phyloP scores from a whole-genome alignment of 2,329 filamentous ascomycete genomes.

The Fusarium miscanthi region DNA sequence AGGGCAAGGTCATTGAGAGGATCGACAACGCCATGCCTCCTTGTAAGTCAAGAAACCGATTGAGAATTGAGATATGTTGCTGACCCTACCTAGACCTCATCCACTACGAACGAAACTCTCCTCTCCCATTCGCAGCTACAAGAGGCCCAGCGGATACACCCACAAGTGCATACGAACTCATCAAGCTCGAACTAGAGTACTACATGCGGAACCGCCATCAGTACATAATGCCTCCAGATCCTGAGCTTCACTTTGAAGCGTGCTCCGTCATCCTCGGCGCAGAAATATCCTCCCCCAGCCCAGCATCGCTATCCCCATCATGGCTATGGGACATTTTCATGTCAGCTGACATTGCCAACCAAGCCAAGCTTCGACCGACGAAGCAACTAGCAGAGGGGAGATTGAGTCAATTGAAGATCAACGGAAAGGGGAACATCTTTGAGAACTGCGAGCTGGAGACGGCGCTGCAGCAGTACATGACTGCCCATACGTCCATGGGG shows the following conservation, averaged over 20 bases:
- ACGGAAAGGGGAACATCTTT: conserved; percentile 35
- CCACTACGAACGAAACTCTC: conserved; percentile 34
- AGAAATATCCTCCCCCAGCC: conserved; percentile 27
- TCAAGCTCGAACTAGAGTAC: conserved; percentile 34
- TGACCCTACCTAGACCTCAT: conserved; percentile 30
- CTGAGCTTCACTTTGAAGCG: conserved; percentile 31
- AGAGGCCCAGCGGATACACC: conserved; percentile 37
- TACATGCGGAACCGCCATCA: conserved; percentile 32
- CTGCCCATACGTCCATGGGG: conserved; percentile 17
- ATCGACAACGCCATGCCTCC: conserved; percentile 58
- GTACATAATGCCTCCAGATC: conserved; percentile 16
- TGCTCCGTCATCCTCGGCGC: conserved; percentile 31
- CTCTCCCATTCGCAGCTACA: conserved; percentile 33
- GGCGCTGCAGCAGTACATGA: conserved; percentile 23
- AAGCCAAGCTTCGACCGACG: conserved; percentile 23
- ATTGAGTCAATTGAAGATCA: conserved; percentile 32
- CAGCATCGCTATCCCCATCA: conserved; percentile 15
- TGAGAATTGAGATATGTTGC: no score
- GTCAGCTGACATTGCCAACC: conserved; percentile 30
- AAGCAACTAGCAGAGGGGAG: conserved; percentile 28
- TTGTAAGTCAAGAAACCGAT: conserved; percentile 42
- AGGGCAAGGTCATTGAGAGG: conserved; percentile 50
- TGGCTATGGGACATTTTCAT: conserved; percentile 39
- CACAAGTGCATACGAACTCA: conserved; percentile 35
- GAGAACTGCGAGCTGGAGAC: conserved; percentile 36